phyloP scores from a whole-genome alignment of 179 eudicot genomes.

The Sideroxylon spinosum region DNA sequence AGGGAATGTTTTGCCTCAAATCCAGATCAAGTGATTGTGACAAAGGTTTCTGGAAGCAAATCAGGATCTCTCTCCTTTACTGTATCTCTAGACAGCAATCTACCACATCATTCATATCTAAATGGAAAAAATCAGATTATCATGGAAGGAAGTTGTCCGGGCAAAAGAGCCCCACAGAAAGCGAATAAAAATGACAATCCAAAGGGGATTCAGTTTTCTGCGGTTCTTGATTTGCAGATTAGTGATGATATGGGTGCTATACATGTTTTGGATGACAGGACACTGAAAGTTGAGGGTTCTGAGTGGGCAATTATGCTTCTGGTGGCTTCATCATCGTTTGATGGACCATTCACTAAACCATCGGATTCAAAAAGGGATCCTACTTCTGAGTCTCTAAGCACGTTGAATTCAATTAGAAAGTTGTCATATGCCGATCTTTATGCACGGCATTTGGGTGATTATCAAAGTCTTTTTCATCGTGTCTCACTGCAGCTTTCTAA shows the following conservation, averaged over 20 bases:
- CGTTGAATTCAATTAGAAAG: slow-evolving; percentile 36
- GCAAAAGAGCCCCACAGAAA: slow-evolving; percentile 42
- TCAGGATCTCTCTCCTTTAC: slow-evolving; percentile 62
- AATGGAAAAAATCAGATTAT: slow-evolving; percentile 51
- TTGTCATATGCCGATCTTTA: slow-evolving; percentile 57
- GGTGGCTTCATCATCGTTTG: slow-evolving; percentile 70
- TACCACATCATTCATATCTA: slow-evolving; percentile 47
- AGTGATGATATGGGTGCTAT: slow-evolving; percentile 42
- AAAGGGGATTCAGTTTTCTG: slow-evolving; percentile 55
- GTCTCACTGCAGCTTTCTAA: slow-evolving; percentile 66
- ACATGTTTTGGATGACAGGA: slow-evolving; percentile 40
- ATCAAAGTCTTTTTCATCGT: slow-evolving; percentile 69
- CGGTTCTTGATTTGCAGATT: slow-evolving; percentile 58
- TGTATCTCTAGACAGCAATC: slow-evolving; percentile 59
- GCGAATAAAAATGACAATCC: slow-evolving; percentile 34
- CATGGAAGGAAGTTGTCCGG: slow-evolving; percentile 76
- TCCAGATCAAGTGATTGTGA: slow-evolving; percentile 73
- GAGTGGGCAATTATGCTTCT: slow-evolving; percentile 62
- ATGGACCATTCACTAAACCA: slow-evolving; percentile 67
- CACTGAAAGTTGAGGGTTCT: slow-evolving; percentile 52
- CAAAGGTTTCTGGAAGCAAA: slow-evolving; percentile 57
- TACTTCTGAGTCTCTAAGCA: slow-evolving; percentile 38
- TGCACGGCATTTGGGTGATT: slow-evolving; percentile 66
- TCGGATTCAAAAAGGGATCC: slow-evolving; percentile 56
- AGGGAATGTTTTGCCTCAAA: slow-evolving; percentile 74